Conservation (phyloP, 208 protist species). For the Sergeia podlipaevii region DNA sequence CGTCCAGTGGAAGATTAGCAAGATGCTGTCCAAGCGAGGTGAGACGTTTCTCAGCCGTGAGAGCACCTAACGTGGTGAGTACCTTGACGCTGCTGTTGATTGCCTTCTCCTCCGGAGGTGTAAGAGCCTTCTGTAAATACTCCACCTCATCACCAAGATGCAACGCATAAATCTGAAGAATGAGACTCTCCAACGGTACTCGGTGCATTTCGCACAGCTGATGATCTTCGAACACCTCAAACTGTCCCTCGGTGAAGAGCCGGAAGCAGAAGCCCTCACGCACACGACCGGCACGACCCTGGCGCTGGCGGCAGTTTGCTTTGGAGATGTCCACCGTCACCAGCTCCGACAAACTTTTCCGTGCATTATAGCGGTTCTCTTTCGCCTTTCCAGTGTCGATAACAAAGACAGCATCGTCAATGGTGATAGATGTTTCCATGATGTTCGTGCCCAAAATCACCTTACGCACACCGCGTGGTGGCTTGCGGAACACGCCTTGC, state of each 20-base stretch:
- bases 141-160: conserved; percentile 86
- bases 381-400: conserved; percentile 97
- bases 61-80: conserved; percentile 77
- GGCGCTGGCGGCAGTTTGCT: conserved; percentile 94
- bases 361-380: conserved; percentile 92
- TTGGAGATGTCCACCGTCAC: conserved; percentile 92
- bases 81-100: conserved; percentile 85
- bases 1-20: conserved; percentile 90
- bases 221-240: conserved; percentile 79
- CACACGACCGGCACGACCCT: conserved; percentile 95
- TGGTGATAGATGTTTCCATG: conserved; percentile 98
- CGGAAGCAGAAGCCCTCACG: conserved; percentile 94
- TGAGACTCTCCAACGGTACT: conserved; percentile 94
- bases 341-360: conserved; percentile 77
- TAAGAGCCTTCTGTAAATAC: conserved; percentile 86
- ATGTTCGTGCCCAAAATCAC: conserved; percentile 97
- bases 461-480: conserved; percentile 90
- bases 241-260: conserved; percentile 90
- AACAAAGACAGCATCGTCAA: conserved; percentile 96
- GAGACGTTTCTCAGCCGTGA: conserved; percentile 80
- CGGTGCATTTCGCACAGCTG: conserved; percentile 96
- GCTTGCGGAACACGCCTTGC: conserved; percentile 88
- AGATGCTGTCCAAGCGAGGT: conserved; percentile 91
- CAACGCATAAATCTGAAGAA: conserved; percentile 92
- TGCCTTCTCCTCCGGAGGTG: conserved; percentile 73